Evolutionary conservation across 768 basidiomycete species (phyloP).

Genomic region (Phaeolepiota aurea): DNA sequence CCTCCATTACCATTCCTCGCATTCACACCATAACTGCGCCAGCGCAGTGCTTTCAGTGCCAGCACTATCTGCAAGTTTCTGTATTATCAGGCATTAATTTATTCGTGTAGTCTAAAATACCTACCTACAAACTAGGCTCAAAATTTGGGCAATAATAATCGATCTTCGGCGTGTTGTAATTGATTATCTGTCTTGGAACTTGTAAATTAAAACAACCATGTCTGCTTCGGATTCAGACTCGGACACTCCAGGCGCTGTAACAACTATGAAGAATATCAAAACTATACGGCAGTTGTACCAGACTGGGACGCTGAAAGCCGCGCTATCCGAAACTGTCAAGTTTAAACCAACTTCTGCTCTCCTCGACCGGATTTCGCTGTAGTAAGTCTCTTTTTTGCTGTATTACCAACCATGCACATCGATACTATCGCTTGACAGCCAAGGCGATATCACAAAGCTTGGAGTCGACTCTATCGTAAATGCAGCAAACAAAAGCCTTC

Average conservation of each 20-base stretch:
- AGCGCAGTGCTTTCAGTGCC: background rate
- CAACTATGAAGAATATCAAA: conserved; percentile 36
- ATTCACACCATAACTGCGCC: background rate
- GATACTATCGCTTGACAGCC: too few relatives aligned
- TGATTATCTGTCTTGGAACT: too few relatives aligned
- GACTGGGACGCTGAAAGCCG: conserved; percentile 25
- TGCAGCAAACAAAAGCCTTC: conserved; percentile 66
- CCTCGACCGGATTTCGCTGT: conserved; percentile 58
- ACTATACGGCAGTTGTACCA: conserved; percentile 51
- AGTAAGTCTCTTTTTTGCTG: conserved; percentile 54
- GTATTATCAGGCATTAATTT: background rate
- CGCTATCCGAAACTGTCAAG: conserved; percentile 18
- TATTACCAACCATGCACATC: too few relatives aligned
- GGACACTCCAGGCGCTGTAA: background rate
- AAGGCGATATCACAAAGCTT: conserved; percentile 72
- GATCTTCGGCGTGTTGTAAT: background rate
- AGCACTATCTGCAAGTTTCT: background rate
- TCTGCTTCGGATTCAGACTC: background rate
- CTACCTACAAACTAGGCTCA: background rate
- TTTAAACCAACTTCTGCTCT: conserved; percentile 27
- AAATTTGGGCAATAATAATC: too few relatives aligned
- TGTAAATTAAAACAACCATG: too few relatives aligned
- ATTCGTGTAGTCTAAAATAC: background rate
- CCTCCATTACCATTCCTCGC: background rate
- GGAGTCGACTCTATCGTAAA: conserved; percentile 73